Evolutionary conservation across 352 stramenopile species (phyloP).

Genomic region (Globisporangium sylvaticum): DNA sequence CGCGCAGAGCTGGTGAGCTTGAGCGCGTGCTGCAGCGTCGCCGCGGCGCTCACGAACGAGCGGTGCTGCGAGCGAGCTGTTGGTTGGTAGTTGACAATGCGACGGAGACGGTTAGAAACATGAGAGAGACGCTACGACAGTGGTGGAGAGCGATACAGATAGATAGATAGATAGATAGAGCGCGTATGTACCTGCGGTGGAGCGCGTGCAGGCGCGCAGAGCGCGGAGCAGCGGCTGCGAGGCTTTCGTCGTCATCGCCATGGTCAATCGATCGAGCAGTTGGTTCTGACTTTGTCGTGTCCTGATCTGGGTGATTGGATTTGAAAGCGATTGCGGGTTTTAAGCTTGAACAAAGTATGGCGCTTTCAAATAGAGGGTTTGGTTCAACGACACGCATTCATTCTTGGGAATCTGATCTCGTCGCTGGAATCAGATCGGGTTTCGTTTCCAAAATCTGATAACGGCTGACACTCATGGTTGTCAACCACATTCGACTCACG

Average conservation of each 20-base stretch:
- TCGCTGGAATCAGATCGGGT: not conserved
- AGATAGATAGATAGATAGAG: not conserved
- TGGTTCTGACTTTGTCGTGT: not conserved
- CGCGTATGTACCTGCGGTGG: not conserved
- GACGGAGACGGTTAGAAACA: not conserved
- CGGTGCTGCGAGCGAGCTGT: not conserved
- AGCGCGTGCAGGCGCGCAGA: not conserved
- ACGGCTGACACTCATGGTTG: no score
- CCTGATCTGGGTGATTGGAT: not conserved
- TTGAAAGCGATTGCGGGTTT: not conserved
- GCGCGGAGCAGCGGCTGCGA: not conserved
- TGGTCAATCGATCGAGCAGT: not conserved
- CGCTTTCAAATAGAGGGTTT: not conserved
- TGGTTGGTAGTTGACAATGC: not conserved
- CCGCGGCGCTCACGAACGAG: constrained; percentile 7
- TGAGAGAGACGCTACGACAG: not conserved
- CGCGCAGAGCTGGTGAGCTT: not conserved
- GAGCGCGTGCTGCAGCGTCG: constrained; percentile 6
- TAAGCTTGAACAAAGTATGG: not conserved
- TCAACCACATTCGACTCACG: no score
- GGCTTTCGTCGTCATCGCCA: constrained; percentile 3
- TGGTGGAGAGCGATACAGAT: not conserved
- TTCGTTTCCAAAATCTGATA: not conserved
- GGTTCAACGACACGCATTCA: not conserved
- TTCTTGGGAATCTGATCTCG: not conserved